phyloP scores from a whole-genome alignment of 192 early-diverging fungal genomes.

The Funneliformis mosseae region DNA sequence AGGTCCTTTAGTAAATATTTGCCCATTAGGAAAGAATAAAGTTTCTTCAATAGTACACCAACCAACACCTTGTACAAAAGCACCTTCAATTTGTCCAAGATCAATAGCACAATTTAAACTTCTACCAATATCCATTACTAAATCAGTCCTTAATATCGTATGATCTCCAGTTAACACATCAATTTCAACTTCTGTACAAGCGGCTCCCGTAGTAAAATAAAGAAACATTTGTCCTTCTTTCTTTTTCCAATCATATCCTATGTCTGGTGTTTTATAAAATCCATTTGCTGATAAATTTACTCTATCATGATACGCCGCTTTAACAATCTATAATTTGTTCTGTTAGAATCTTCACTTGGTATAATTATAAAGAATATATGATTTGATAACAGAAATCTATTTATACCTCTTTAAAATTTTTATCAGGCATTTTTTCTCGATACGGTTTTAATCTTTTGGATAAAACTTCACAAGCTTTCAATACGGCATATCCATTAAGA shows the following conservation, averaged over 20 bases:
- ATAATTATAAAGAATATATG: not conserved
- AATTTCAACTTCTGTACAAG: slow-evolving; percentile 82
- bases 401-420: slow-evolving; percentile 55
- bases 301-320: slow-evolving; percentile 76
- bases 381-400: not conserved
- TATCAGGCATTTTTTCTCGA: slow-evolving; percentile 58
- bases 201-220: slow-evolving; percentile 86
- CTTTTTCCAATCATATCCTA: slow-evolving; percentile 73
- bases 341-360: not conserved
- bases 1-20: slow-evolving; percentile 80
- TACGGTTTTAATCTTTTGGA: slow-evolving; percentile 71
- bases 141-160: slow-evolving; percentile 69
- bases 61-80: slow-evolving; percentile 82
- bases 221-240: slow-evolving; percentile 71
- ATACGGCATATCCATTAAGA: slow-evolving; percentile 81
- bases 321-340: slow-evolving; percentile 50
- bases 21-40: slow-evolving; percentile 73
- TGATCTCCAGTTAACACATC: slow-evolving; percentile 84
- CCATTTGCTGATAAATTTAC: slow-evolving; percentile 79
- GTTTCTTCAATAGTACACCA: slow-evolving; percentile 87
- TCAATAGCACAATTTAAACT: slow-evolving; percentile 87
- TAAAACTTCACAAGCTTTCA: slow-evolving; percentile 76
- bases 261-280: slow-evolving; percentile 84
- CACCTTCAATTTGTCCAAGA: slow-evolving; percentile 90
- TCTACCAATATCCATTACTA: slow-evolving; percentile 85